These are phyloP conservation scores for Kodamaea kakaduensis DNA, from an alignment of 805 yeast species.

Conservation along the genomic window DNA sequence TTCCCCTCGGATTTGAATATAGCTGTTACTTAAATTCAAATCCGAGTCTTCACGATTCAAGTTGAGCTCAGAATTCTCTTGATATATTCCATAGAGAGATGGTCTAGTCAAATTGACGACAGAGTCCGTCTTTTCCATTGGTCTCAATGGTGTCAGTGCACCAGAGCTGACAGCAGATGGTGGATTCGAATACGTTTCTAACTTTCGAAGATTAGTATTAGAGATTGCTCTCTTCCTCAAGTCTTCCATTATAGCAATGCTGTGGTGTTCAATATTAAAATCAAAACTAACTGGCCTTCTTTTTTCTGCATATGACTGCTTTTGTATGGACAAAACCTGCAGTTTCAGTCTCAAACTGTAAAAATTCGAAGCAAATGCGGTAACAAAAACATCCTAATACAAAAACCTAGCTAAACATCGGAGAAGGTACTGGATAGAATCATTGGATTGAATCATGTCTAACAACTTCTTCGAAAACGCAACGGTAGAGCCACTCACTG, in stretches of 20 bases:
- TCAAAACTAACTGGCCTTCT: too few relatives aligned
- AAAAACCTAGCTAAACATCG: too few relatives aligned
- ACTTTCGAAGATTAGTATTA: conserved; percentile 16
- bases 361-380: too few relatives aligned
- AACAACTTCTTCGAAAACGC: conserved; percentile 20
- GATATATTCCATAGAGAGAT: conserved; percentile 48
- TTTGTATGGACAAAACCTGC: too few relatives aligned
- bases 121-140: conserved; percentile 35
- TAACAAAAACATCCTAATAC: neutral
- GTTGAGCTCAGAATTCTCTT: conserved; percentile 38
- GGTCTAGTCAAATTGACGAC: conserved; percentile 49
- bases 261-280: too few relatives aligned
- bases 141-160: conserved; percentile 17
- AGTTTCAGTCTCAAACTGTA: neutral
- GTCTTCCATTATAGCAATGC: conserved; percentile 6
- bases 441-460: conserved; percentile 14
- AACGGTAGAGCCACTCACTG: neutral
- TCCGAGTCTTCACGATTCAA: conserved; percentile 18
- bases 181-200: conserved; percentile 9
- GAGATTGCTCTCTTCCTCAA: conserved; percentile 19
- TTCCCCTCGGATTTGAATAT: conserved; percentile 1
- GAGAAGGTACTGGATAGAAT: too few relatives aligned
- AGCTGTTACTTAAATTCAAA: conserved; percentile 13
- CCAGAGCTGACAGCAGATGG: conserved; percentile 14
- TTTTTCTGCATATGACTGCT: too few relatives aligned